Conservation (phyloP, 371 early-diverging fungal species). For the Zychaea mexicana region DNA sequence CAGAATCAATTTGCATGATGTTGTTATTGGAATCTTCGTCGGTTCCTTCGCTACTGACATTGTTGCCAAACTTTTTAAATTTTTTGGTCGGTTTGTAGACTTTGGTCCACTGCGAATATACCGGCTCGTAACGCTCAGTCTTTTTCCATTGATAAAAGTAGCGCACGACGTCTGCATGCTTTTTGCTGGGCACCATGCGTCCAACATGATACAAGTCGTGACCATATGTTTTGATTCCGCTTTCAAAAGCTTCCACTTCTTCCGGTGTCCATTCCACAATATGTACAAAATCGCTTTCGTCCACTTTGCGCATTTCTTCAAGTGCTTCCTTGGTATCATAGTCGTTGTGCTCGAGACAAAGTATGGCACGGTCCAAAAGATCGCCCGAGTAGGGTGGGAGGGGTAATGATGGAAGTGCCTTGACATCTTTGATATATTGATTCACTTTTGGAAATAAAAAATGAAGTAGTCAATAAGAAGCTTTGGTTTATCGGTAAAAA, state of each 20-base stretch:
- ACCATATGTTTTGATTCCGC: slow-evolving; percentile 67
- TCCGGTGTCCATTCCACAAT: slow-evolving; percentile 64
- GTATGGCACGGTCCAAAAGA: slow-evolving; percentile 64
- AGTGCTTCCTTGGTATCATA: slow-evolving; percentile 66
- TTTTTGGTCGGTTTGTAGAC: slow-evolving; percentile 66
- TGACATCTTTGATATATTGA: slow-evolving; percentile 49
- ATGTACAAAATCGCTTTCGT: slow-evolving; percentile 49
- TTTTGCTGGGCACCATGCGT: slow-evolving; percentile 54
- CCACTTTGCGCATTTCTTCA: slow-evolving; percentile 49
- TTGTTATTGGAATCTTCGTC: background rate
- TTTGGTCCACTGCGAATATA: slow-evolving; percentile 73
- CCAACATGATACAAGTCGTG: slow-evolving; percentile 71
- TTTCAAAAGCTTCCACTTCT: slow-evolving; percentile 68
- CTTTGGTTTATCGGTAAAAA: too few relatives aligned
- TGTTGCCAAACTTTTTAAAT: slow-evolving; percentile 31
- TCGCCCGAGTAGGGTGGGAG: slow-evolving; percentile 52
- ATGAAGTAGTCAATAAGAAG: background rate
- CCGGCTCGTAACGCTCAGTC: slow-evolving; percentile 64
- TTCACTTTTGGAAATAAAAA: slow-evolving; percentile 35
- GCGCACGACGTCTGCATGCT: slow-evolving; percentile 66
- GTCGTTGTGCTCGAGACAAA: slow-evolving; percentile 51
- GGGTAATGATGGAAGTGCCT: slow-evolving; percentile 37
- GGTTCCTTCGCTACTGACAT: background rate
- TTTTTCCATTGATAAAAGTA: slow-evolving; percentile 81
- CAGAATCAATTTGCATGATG: slow-evolving; percentile 11